These are phyloP conservation scores for Oidiodendron maius DNA, from an alignment of 495 filamentous ascomycete species.

Conservation along the genomic window DNA sequence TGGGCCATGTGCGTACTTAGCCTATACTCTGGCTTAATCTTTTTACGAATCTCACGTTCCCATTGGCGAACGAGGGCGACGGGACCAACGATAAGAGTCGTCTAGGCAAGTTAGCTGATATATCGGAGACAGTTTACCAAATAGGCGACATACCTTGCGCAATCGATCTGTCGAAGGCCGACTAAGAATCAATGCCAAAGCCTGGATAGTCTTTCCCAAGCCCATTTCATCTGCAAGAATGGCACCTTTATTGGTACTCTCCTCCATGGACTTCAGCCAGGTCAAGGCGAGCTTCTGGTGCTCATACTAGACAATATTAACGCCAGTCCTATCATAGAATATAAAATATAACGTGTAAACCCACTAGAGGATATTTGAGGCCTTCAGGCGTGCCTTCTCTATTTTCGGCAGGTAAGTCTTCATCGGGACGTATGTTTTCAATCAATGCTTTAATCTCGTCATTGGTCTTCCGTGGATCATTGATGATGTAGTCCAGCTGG, in stretches of 20 bases:
- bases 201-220: conserved; percentile 89
- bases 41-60: conserved; percentile 74
- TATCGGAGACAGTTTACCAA: background rate
- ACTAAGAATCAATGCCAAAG: conserved; percentile 77
- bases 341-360: background rate
- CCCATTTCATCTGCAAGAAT: conserved; percentile 95
- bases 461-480: conserved; percentile 51
- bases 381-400: conserved; percentile 69
- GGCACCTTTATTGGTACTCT: conserved; percentile 70
- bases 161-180: conserved; percentile 54
- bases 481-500: conserved; percentile 33
- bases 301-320: conserved; percentile 39
- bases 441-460: conserved; percentile 64
- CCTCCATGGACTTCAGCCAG: conserved; percentile 82
- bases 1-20: conserved; percentile 45
- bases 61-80: conserved; percentile 86
- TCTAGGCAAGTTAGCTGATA: conserved; percentile 37
- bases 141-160: conserved; percentile 30
- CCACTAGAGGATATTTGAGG: conserved; percentile 54
- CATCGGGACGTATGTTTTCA: conserved; percentile 69
- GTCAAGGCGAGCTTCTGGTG: conserved; percentile 80
- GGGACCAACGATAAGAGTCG: conserved; percentile 82
- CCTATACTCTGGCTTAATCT: conserved; percentile 52
- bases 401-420: conserved; percentile 56
- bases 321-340: background rate